Percentiles rank a stretch among this genome's conserved stretches.
phyloP scores from a whole-genome alignment of 495 filamentous ascomycete species.

The Penicillium cosmopolitanum region DNA sequence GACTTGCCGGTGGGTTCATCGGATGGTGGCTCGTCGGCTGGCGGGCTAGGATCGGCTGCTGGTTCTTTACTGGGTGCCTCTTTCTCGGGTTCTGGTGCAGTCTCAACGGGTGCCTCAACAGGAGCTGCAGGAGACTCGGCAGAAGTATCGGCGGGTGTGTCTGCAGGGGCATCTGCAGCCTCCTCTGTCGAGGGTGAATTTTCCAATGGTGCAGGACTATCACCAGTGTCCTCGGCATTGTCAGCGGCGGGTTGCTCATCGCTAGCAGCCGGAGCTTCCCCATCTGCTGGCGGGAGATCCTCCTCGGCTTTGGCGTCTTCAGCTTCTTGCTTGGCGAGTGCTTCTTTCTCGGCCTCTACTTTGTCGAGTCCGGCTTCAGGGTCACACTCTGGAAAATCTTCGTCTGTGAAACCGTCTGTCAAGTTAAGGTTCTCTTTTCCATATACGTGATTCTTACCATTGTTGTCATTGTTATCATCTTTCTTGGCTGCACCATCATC shows the following conservation, averaged over 20 bases:
- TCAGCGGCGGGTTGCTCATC: constrained; percentile 13
- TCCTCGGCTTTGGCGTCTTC: constrained; percentile 29
- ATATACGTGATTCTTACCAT: constrained; percentile 19
- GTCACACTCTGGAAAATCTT: constrained; percentile 36
- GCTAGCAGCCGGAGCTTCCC: constrained; percentile 10
- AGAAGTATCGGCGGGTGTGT: constrained; percentile 3
- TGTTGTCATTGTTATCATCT: constrained; percentile 20
- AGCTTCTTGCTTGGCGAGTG: constrained; percentile 27
- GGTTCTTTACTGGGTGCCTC: not conserved
- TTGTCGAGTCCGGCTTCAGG: constrained; percentile 32
- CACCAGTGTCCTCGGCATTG: no score
- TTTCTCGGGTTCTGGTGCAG: not conserved
- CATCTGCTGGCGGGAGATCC: constrained; percentile 12
- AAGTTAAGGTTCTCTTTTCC: not conserved
- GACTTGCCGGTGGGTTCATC: not conserved
- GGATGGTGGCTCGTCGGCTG: constrained; percentile 15
- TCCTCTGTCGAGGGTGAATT: constrained; percentile 4
- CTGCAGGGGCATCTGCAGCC: constrained; percentile 13
- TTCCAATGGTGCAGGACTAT: no score
- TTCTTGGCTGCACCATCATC: constrained; percentile 16
- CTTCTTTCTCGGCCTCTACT: constrained; percentile 38
- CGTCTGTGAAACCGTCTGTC: constrained; percentile 19
- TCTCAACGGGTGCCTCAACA: not conserved
- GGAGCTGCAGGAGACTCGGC: constrained; percentile 10
- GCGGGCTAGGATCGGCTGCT: constrained; percentile 6